Base-by-base conservation (phyloP, 192 early-diverging fungal species). In the Umbelopsis sp. region DNA sequence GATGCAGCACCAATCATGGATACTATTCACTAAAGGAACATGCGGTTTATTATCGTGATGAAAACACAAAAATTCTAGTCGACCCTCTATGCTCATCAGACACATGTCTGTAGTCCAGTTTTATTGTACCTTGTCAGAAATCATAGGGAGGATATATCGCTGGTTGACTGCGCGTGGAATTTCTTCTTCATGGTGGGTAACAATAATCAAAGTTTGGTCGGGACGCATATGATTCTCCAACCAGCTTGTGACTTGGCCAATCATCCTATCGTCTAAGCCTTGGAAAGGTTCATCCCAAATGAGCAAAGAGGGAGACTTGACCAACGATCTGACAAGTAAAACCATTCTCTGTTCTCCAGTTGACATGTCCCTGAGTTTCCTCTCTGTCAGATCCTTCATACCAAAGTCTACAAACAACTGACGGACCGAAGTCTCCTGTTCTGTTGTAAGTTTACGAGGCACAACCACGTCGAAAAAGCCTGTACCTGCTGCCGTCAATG, bases 211-310 rank as follows among this genome's bases (percentile, higher is more conserved):
- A 0, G 84, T 83, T 65, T 88, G 86, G 31, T 79, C 74, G 20
- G 65, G 25, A 2, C 68, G 24, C 69, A 88, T 73, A 51, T 82
- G 71, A 38, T 70, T 70, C 47, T 84, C 80, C 52, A 88, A 26
- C 82, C 82, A 88, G 26, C 17, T 36, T 21, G 84, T 82, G 9
- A 78, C 72, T 17, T 50, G 51, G 24, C 53, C 50, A 24, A 88
- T 84, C 72, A 70, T 72, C 8, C 62, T 69, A 14, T 81, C 74
- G 71, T 88, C 87, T 25, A 88, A 45, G 0, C 87, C 87, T 71
- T 88, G 87, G 38, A 86, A 88, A 22, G 85, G 85, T 68, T 88
- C 87, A 75, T 88, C 87, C 82, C 84, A 80, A 29, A 88, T 79
- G 32, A 88, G 49, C 38, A 88, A 69, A 31, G 49, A 34, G 5